Base-by-base conservation (phyloP, 371 early-diverging fungal genomes). In the Actinomucor elegans region DNA sequence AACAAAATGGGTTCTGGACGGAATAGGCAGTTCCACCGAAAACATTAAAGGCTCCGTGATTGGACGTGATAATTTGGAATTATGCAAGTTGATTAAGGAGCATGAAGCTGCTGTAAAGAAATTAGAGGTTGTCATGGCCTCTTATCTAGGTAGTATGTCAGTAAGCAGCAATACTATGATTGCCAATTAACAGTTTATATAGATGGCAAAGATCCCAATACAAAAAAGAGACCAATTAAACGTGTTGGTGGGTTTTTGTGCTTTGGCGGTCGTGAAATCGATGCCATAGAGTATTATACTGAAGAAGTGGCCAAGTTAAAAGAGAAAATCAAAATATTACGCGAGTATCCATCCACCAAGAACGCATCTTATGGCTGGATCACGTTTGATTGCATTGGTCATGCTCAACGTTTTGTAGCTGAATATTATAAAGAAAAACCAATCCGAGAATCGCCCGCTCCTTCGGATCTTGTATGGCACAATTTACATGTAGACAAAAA, bases 381-480 rank as follows among this genome's bases (percentile, higher is more conserved):
- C 2, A 81, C 87, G 0, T 95, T 88, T 50, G 70, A 75, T 20
- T 75, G 72, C 12, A 83, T 89, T 52, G 66, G 73, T 10, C 74
- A 70, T 24, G 89, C 92, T 4, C 91, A 90, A 55, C 53, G 60
- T 6, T 52, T 65, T 5, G 56, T 61, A 31, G 57, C 50, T 11
- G 41, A 60, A 1, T 35, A 71, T 5, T 37, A 42, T 3, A 36
- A 49, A 10, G 23, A 59, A 23, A 48, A 63, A 12, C 38, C 56
- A 5, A 63, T 86, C 11, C 73, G 76, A 17, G 57, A 84, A 5
- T 79, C 88, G n/a, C 93, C 94, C n/a, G 69, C 83, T 12, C 89
- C 92, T 33, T 73, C 81, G 27, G 89, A 93, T 64, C 73, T 94
- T 27, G 80, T 92, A 32, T 94, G 94, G 94, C 70, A 82, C 21